phyloP scores from a whole-genome alignment of 805 yeast genomes.

The Ogataea chonburiensis region DNA sequence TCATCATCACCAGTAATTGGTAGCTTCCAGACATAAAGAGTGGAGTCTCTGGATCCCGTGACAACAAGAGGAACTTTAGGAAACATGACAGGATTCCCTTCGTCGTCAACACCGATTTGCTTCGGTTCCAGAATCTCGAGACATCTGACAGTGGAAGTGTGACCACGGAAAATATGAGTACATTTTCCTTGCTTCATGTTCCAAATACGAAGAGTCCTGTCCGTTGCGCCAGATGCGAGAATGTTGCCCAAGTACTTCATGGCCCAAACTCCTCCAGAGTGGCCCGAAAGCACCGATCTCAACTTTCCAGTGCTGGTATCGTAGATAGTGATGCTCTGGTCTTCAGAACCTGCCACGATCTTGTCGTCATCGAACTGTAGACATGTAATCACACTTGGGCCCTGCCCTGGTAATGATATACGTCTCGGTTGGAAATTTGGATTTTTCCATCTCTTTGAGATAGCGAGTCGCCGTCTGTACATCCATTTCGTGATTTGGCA shows the following conservation, averaged over 20 bases:
- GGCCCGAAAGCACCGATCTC: conserved; percentile 68
- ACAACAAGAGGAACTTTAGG: conserved; percentile 69
- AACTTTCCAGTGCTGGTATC: conserved; percentile 71
- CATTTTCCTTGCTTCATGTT: conserved; percentile 80
- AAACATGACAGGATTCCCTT: conserved; percentile 53
- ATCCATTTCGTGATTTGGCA: conserved; percentile 33
- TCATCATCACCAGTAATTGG: conserved; percentile 48
- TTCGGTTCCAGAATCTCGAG: conserved; percentile 76
- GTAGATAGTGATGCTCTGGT: conserved; percentile 75
- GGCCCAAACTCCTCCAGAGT: conserved; percentile 99
- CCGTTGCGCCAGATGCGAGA: conserved; percentile 91
- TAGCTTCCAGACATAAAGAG: conserved; percentile 71
- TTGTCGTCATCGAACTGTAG: conserved; percentile 88
- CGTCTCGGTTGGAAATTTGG: conserved; percentile 66
- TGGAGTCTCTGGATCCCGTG: conserved; percentile 86
- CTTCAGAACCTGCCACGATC: conserved; percentile 92
- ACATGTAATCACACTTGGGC: conserved; percentile 86
- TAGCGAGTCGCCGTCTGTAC: conserved; percentile 57
- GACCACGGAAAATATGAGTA: conserved; percentile 89
- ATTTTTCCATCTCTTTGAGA: conserved; percentile 77
- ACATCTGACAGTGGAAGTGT: conserved; percentile 90
- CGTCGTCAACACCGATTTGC: conserved; percentile 58
- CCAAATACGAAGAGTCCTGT: conserved; percentile 93
- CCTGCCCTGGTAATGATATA: conserved; percentile 66
- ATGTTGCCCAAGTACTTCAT: conserved; percentile 80